phyloP scores from a whole-genome alignment of 2,329 filamentous ascomycete genomes.

The Xylariaceae sp. region DNA sequence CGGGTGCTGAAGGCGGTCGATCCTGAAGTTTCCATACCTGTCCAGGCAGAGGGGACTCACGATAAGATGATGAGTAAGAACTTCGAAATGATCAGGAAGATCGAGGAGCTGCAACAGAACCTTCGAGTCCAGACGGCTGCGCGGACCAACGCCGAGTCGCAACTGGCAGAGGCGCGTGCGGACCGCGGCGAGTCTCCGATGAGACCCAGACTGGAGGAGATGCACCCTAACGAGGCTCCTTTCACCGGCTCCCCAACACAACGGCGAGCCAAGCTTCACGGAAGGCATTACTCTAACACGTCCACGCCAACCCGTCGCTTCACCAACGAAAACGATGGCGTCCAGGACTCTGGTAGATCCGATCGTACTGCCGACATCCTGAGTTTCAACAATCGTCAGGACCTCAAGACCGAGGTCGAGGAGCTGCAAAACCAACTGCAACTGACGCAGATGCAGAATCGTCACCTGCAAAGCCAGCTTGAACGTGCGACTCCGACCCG shows the following conservation, averaged over 20 bases:
- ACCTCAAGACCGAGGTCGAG: slow-evolving; percentile 83
- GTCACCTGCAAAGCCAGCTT: slow-evolving; percentile 81
- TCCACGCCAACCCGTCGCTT: slow-evolving; percentile 72
- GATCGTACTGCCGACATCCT: slow-evolving; percentile 80
- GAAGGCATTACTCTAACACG: slow-evolving; percentile 60
- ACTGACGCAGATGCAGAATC: slow-evolving; percentile 89
- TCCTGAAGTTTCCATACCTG: slow-evolving; percentile 58
- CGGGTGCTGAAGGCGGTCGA: slow-evolving; percentile 82
- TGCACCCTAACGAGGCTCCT: slow-evolving; percentile 74
- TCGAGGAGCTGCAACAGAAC: slow-evolving; percentile 84
- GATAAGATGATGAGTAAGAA: slow-evolving; percentile 64
- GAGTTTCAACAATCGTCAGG: slow-evolving; percentile 81
- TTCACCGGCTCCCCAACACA: slow-evolving; percentile 68
- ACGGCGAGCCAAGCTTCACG: slow-evolving; percentile 46
- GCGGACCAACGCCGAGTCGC: slow-evolving; percentile 72
- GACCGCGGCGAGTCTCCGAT: slow-evolving; percentile 64
- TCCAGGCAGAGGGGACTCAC: slow-evolving; percentile 48
- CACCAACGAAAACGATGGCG: slow-evolving; percentile 53
- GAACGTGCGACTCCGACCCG: slow-evolving; percentile 58
- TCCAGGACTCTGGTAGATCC: slow-evolving; percentile 71
- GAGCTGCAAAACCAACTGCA: slow-evolving; percentile 91
- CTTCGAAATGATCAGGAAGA: slow-evolving; percentile 78
- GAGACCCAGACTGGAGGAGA: slow-evolving; percentile 76
- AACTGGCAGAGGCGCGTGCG: slow-evolving; percentile 70
- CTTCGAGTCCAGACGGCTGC: slow-evolving; percentile 77